Evolutionary conservation across 805 yeast species (phyloP), one percentile per base, ranked within the genome.

Genomic region (Myxozyma sirexii): DNA sequence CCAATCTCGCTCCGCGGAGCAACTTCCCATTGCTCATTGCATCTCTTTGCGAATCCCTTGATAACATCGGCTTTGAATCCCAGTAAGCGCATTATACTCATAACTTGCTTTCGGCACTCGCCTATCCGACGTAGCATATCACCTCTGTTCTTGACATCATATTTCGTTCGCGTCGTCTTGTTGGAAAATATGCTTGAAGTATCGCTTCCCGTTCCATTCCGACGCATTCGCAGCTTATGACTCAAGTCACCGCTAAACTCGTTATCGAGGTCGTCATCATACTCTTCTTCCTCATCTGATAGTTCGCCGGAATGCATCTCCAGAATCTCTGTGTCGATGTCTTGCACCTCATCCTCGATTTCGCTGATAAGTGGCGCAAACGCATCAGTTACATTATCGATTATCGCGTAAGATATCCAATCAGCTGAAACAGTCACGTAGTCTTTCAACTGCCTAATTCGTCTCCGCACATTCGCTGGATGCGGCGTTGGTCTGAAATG

Each of bases 61-160:
- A 94, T 90, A n/a, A 94, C 99, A 74, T 94, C 99, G 0, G 97
- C 98, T 75, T 94, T 94, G 52, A 90, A 86, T 1, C 97, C 96
- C 56, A 94, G 74, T 48, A 94, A 79, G 54, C 98, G 77, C 63
- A 90, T 77, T 27, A 94, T 80, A 17, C 94, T 85, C 98, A 93
- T 93, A 1, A 94, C 97, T 43, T 96, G 78, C 71, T 91, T 91
- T 62, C 99, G 86, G 65, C 97, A 88, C 71, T 92, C 98, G 41
- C 98, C 99, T 64, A 94, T 93, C 69, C 97, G 79, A 65, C 97
- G 78, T 76, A 94, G 79, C 96, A 94, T 90, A 70, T 92, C 97
- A 5, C 97, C 97, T 74, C 92, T 91, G 62, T 87, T 27, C 29
- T 43, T 43, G n/a, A 56, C 57, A 24, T 54, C 57, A 24, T 58